Evolutionary conservation across 2,329 filamentous ascomycete genomes (phyloP), one percentile per base, ranked within the genome.

Genomic region (Aphanoascus verrucosus): DNA sequence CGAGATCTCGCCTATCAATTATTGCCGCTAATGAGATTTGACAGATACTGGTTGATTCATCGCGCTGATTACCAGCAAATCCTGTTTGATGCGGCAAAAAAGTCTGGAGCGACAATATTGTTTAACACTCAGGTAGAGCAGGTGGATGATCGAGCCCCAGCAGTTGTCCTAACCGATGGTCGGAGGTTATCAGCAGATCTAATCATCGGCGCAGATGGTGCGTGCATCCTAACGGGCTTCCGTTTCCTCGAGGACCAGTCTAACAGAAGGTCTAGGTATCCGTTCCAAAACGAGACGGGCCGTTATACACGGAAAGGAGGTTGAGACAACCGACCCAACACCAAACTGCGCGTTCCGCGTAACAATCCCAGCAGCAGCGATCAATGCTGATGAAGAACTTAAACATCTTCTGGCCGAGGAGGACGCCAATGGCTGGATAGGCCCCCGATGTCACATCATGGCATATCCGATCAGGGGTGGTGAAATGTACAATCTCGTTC

Each of bases 161-260:
- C 58, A 4, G 63, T 69, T 3, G 64, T 64, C 9, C 62, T 74
- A 1, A 60, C 60, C 1, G 61, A 67, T 35, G 69, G 67, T 0
- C 52, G 59, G 11, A 62, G 58, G 3, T 62, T 53, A 1, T 53
- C 54, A 6, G 60, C 49, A 28, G 74, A 77, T 55, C 60, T 76
- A 1, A 62, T 77, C 3, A 65, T 77, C 49, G 74, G 72, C 14
- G 70, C 74, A 3, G 75, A 77, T 58, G 75, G 75, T 3, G 65
- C 75, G 45, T 74, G 72, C 62, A 41, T 20, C 14, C 8, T 12
- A 17, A n/a, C 7, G 28, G n/a, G 12, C 11, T n/a, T 12, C 49
- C 38, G 3, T 7, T 34, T 49, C 9, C 2, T 12, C n/a, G 19
- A 12, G 7, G 47, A 32, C 9, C 42, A 35, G 5, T 11, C 45